Evolutionary conservation across 1,284 basidiomycete genomes (phyloP).

Genomic region (Puccinia triticina): DNA sequence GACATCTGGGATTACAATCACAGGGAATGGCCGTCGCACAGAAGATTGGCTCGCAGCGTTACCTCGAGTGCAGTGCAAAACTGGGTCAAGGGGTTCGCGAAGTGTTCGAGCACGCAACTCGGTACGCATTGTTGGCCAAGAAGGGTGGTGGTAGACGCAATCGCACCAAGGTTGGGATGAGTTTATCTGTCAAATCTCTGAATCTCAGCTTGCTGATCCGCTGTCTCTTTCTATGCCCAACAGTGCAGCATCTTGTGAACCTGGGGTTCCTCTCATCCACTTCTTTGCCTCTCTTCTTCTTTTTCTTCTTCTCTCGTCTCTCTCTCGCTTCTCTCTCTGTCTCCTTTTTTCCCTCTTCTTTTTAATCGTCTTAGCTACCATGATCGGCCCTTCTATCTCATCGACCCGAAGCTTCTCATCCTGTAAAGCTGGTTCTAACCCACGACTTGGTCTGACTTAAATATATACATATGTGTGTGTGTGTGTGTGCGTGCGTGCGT

Average conservation of each 20-base stretch:
- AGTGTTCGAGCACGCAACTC: slow-evolving; percentile 86
- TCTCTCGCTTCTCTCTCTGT: not conserved
- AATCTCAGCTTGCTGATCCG: not conserved
- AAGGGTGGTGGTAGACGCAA: slow-evolving; percentile 40
- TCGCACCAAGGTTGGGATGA: slow-evolving; percentile 1
- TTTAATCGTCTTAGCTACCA: slow-evolving; percentile 18
- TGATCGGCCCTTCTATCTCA: not conserved
- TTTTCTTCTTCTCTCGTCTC: not conserved
- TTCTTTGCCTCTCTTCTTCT: not conserved
- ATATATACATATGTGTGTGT: no score
- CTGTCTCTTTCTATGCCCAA: not conserved
- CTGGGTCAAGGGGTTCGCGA: slow-evolving; percentile 85
- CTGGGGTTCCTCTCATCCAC: not conserved
- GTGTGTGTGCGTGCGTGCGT: no score
- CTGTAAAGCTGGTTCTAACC: not conserved
- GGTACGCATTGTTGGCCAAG: slow-evolving; percentile 69
- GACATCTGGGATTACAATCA: slow-evolving; percentile 20
- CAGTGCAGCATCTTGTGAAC: slow-evolving; percentile 15
- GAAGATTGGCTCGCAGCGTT: slow-evolving; percentile 84
- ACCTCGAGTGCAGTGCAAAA: slow-evolving; percentile 88
- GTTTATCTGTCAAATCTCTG: not conserved
- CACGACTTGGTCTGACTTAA: not conserved
- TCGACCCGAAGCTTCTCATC: not conserved
- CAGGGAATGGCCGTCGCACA: slow-evolving; percentile 82
- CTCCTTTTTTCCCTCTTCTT: not conserved